phyloP scores from a whole-genome alignment of 2,329 filamentous ascomycete species.

The Paracamarosporium sp. region DNA sequence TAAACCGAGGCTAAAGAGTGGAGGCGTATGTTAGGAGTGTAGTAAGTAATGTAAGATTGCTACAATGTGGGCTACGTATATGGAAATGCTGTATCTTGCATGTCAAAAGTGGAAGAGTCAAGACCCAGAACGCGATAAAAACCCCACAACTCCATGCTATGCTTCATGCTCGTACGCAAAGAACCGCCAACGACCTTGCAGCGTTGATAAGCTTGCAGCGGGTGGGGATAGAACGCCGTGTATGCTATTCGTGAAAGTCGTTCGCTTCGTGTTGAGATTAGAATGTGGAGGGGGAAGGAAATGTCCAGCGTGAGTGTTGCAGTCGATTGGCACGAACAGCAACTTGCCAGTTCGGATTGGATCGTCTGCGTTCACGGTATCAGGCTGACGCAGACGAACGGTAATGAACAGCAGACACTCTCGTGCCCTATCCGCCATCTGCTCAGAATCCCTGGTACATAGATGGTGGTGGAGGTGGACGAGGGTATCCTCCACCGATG shows the following conservation, averaged over 20 bases:
- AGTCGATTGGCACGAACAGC: not conserved
- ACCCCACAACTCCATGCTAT: slow-evolving; percentile 37
- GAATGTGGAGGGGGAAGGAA: not conserved
- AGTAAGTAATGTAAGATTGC: not conserved
- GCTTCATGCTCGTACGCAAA: slow-evolving; percentile 20
- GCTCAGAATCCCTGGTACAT: slow-evolving; percentile 25
- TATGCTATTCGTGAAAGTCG: slow-evolving; percentile 7
- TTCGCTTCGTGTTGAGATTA: not conserved
- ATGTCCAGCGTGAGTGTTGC: not conserved
- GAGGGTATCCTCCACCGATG: slow-evolving; percentile 33
- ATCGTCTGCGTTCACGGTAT: not conserved
- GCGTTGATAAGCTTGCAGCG: not conserved
- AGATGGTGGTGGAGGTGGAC: slow-evolving; percentile 32
- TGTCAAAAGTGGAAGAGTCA: not conserved
- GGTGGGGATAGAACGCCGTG: slow-evolving; percentile 1
- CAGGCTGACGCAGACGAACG: not conserved
- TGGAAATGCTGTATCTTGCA: not conserved
- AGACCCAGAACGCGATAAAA: not conserved
- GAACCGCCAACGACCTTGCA: slow-evolving; percentile 13
- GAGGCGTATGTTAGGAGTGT: not conserved
- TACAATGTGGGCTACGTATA: not conserved
- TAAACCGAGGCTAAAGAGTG: not conserved
- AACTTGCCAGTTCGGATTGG: not conserved
- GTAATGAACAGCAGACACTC: too few species aligned
- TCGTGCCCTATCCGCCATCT: not conserved